A percentile compares a stretch with the other conserved stretches of the same genome.
Conservation (phyloP, 352 stramenopile genomes). For the Pythium rishiriense region DNA sequence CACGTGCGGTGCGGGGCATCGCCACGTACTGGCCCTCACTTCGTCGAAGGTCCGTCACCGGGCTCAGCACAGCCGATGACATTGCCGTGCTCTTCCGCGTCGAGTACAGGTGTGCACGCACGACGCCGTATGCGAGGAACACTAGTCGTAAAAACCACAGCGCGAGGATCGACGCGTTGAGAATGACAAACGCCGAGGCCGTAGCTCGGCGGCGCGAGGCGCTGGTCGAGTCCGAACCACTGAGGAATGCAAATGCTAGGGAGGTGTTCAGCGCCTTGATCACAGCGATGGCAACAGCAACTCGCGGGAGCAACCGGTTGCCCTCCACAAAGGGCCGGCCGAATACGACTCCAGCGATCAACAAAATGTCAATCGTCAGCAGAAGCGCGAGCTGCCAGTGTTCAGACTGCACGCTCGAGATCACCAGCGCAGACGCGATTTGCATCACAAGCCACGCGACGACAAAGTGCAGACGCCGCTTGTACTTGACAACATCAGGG, state of each 20-base stretch:
- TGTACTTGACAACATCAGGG: conserved; percentile 20
- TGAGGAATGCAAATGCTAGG: conserved; percentile 28
- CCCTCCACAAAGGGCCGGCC: conserved; percentile 18
- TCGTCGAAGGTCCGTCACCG: neutral
- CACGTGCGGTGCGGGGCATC: neutral
- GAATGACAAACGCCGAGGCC: conserved; percentile 19
- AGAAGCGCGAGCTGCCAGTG: conserved; percentile 23
- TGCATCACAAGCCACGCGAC: conserved; percentile 17
- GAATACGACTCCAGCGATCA: conserved; percentile 21
- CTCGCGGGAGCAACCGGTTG: neutral
- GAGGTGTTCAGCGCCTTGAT: conserved; percentile 21
- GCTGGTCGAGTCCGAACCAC: neutral
- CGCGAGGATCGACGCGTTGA: conserved; percentile 25
- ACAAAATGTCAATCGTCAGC: conserved; percentile 20
- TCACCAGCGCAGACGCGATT: conserved; percentile 18
- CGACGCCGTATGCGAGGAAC: conserved; percentile 2
- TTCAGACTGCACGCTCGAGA: conserved; percentile 14
- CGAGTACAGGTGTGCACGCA: neutral
- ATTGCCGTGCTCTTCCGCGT: conserved; percentile 4
- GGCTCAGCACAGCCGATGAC: neutral
- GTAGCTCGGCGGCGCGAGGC: neutral
- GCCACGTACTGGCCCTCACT: neutral
- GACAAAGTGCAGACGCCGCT: conserved; percentile 25
- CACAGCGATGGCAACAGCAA: neutral
- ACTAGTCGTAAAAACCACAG: conserved; percentile 27